phyloP scores from a whole-genome alignment of 2,329 filamentous ascomycete genomes.

The Penicillium sp. region DNA sequence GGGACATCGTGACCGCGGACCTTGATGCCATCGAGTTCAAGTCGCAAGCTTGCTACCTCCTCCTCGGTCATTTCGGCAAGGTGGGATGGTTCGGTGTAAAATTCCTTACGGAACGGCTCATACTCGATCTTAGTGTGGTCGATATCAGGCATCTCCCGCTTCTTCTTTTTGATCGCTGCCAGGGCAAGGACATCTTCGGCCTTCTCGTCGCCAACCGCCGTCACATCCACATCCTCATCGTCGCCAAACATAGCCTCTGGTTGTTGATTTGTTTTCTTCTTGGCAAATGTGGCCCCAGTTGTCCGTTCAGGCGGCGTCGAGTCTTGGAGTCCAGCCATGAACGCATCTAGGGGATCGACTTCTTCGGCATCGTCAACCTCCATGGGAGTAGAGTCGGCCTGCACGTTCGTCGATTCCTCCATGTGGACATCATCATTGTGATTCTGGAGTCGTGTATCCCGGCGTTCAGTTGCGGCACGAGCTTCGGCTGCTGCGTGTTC shows the following conservation, averaged over 20 bases:
- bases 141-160: conserved; percentile 84
- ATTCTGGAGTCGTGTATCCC: conserved; percentile 56
- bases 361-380: conserved; percentile 46
- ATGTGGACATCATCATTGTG: conserved; percentile 42
- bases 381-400: conserved; percentile 32
- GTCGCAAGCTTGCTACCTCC: conserved; percentile 68
- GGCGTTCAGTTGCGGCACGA: conserved; percentile 73
- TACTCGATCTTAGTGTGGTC: conserved; percentile 83
- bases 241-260: conserved; percentile 84
- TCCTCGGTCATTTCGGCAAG: conserved; percentile 73
- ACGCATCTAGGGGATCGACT: conserved; percentile 89
- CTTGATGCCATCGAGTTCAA: conserved; percentile 92
- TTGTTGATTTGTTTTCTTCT: conserved; percentile 51
- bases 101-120: conserved; percentile 80
- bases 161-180: conserved; percentile 59
- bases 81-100: conserved; percentile 85
- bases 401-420: conserved; percentile 34
- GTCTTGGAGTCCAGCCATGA: conserved; percentile 67
- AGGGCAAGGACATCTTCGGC: conserved; percentile 58
- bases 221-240: conserved; percentile 60
- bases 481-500: conserved; percentile 81
- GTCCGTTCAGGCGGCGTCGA: conserved; percentile 39
- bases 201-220: conserved; percentile 53
- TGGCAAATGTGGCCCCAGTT: conserved; percentile 29
- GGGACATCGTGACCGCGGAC: conserved; percentile 80